Base-by-base conservation (phyloP, 2,329 filamentous ascomycete species). In the Penicillium sp. region DNA sequence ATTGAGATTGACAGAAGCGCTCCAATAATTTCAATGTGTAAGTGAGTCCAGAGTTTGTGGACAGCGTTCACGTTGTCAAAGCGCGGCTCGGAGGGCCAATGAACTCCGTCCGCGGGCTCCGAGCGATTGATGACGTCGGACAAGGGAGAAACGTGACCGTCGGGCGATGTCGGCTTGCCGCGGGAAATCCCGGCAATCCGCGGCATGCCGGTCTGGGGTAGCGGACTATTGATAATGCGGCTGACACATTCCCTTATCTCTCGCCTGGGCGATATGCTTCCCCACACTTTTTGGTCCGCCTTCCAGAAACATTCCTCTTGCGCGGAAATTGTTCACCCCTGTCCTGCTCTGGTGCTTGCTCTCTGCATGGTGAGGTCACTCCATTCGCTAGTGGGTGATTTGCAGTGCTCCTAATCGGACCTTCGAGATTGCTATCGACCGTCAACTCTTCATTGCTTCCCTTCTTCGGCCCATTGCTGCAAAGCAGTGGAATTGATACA, bases 211-310 rank as follows among this genome's bases (percentile, higher is more conserved):
- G 24, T 32, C n/a, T 56, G 59, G 61, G 52, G 9, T 6, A 16
- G 21, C 13, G 27, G 45, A 56, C 49, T 36, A 45, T 44, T 55
- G 47, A 58, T 36, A n/a, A 31, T 22, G 57, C 60, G 60, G 55
- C 49, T 63, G 56, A 63, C 50, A 63, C 55, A 54, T 49, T 55
- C 47, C 40, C 58, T 61, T 60, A 60, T 63, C 59, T 49, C 51
- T 49, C 24, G 24, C 24, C 24, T 27, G 24, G 24, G 24, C 24
- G 24, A 27, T 27, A 27, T 27, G 24, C 50, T 61, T 64, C 62
- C 61, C 62, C 62, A 64, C 62, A 64, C 59, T 64, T 64, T 27
- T 61, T 47, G 21, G 54, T 46, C 47, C 14, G 42, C 38, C 21
- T 49, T 58, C 49, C 32, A 54, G 46, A 53, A 46, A 49, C 31